phyloP scores from a whole-genome alignment of 2,329 filamentous ascomycete species.

The Madurella fahalii region DNA sequence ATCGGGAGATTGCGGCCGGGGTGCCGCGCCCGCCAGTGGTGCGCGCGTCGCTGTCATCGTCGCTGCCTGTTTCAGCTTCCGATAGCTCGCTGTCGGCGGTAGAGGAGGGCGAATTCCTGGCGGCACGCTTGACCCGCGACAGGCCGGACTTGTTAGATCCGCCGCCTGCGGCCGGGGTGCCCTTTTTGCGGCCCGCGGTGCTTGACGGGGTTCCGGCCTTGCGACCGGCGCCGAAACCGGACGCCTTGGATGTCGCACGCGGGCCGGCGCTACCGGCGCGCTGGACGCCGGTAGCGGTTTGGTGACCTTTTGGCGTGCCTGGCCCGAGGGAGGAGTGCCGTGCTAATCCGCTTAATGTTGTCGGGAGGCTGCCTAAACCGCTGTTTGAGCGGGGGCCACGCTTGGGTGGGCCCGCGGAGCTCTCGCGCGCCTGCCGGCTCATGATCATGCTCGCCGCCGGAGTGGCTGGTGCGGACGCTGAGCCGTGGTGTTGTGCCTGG shows the following conservation, averaged over 20 bases:
- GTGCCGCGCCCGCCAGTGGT: conserved; percentile 36
- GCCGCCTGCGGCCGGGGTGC: conserved; percentile 31
- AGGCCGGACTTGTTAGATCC: conserved; percentile 54
- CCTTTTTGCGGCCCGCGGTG: conserved; percentile 44
- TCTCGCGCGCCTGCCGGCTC: conserved; percentile 52
- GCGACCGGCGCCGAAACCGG: conserved; percentile 37
- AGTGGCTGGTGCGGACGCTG: conserved; percentile 56
- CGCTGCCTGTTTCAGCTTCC: conserved; percentile 55
- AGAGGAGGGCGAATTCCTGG: conserved; percentile 59
- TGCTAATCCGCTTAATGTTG: conserved; percentile 55
- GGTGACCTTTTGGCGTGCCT: conserved; percentile 53
- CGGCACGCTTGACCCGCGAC: conserved; percentile 58
- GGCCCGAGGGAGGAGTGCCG: conserved; percentile 61
- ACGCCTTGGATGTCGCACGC: conserved; percentile 46
- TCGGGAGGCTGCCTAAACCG: conserved; percentile 44
- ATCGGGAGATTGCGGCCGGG: conserved; percentile 28
- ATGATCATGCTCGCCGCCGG: conserved; percentile 59
- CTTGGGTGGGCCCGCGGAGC: conserved; percentile 58
- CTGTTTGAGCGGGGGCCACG: conserved; percentile 47
- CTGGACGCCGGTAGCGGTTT: conserved; percentile 28
- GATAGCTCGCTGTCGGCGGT: conserved; percentile 63
- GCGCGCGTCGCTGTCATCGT: conserved; percentile 47
- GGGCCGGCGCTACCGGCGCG: conserved; percentile 58
- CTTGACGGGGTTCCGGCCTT: conserved; percentile 45
- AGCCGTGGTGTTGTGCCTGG: conserved; percentile 46